These are phyloP conservation scores for Serpula lacrymans DNA, from an alignment of 768 basidiomycete species.

Conservation along the genomic window DNA sequence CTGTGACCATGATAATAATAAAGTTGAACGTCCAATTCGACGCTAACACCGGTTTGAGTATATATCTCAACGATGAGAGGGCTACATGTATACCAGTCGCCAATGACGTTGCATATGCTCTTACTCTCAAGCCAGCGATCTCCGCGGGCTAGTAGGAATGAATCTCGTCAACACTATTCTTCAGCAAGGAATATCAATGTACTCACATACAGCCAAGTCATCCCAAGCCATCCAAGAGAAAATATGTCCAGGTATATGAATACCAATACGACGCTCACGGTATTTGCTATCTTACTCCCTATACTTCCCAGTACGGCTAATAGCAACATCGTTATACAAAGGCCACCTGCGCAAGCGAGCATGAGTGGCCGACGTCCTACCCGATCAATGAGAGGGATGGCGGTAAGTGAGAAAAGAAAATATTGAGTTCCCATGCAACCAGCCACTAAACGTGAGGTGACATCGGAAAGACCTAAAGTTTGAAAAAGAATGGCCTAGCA, in stretches of 20 bases:
- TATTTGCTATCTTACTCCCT: conserved; percentile 43
- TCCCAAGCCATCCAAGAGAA: conserved; percentile 66
- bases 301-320: conserved; percentile 57
- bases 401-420: conserved; percentile 66
- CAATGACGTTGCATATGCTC: conserved; percentile 62
- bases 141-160: conserved; percentile 53
- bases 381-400: conserved; percentile 68
- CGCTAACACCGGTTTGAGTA: too few relatives aligned
- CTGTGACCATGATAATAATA: conserved; percentile 56
- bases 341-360: conserved; percentile 64
- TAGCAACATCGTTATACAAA: conserved; percentile 55
- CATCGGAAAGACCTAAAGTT: conserved; percentile 54
- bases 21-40: conserved; percentile 62
- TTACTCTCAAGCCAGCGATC: conserved; percentile 57
- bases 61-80: neutral
- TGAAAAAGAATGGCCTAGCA: conserved; percentile 50
- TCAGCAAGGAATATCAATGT: neutral
- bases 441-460: conserved; percentile 57
- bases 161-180: too few relatives aligned
- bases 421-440: conserved; percentile 73
- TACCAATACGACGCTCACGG: conserved; percentile 51
- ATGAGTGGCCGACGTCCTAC: conserved; percentile 72
- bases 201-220: conserved; percentile 68
- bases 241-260: conserved; percentile 76
- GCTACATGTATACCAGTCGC: conserved; percentile 38